These are phyloP conservation scores for Leucosporidium creatinivorum DNA, from an alignment of 768 basidiomycete genomes.

Conservation along the genomic window DNA sequence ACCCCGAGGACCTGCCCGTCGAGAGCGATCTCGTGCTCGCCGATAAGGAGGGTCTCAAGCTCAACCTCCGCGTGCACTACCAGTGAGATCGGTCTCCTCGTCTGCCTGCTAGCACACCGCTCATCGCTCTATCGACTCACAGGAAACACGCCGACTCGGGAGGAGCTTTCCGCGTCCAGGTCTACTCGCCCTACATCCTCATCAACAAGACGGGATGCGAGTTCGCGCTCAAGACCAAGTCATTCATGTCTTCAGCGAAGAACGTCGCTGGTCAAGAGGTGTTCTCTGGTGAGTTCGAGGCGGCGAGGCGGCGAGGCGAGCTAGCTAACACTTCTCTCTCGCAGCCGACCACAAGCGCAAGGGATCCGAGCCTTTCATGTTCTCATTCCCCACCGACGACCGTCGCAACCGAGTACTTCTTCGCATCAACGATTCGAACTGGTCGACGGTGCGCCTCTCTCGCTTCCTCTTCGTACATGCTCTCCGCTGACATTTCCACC, in stretches of 20 bases:
- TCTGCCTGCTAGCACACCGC: background rate
- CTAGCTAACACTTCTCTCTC: background rate
- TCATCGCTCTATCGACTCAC: conserved; percentile 31
- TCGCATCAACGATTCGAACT: conserved; percentile 68
- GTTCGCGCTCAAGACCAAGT: conserved; percentile 60
- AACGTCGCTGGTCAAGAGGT: conserved; percentile 74
- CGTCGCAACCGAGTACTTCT: conserved; percentile 77
- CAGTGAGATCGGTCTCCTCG: conserved; percentile 52
- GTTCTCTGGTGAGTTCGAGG: conserved; percentile 50
- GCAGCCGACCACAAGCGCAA: conserved; percentile 14
- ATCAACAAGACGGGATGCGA: conserved; percentile 88
- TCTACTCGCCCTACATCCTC: conserved; percentile 82
- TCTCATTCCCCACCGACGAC: conserved; percentile 68
- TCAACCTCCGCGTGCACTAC: conserved; percentile 80
- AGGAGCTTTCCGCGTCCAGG: conserved; percentile 90
- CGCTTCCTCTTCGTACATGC: background rate
- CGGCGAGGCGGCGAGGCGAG: conserved; percentile 35
- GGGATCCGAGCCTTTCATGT: conserved; percentile 47
- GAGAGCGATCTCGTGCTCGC: conserved; percentile 65
- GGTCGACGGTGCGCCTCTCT: conserved; percentile 64
- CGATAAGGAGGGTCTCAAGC: conserved; percentile 65
- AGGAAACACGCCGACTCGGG: conserved; percentile 78
- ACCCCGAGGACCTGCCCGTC: conserved; percentile 75
- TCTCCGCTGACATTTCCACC: background rate
- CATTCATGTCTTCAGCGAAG: conserved; percentile 53